Evolutionary conservation across 805 yeast species (phyloP).

Genomic region (Priceomyces melissophilus): DNA sequence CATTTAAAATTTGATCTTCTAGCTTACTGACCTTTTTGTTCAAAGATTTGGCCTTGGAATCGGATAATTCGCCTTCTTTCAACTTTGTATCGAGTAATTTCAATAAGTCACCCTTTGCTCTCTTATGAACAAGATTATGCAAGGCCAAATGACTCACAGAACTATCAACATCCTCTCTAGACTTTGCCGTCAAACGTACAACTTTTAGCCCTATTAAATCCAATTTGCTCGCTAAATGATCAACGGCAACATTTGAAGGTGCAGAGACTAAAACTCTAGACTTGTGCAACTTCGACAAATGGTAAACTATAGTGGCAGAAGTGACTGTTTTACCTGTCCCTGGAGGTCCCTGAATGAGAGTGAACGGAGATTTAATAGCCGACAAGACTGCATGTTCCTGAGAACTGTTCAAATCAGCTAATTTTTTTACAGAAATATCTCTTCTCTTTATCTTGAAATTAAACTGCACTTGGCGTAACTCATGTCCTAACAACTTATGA

Average conservation of each 20-base stretch:
- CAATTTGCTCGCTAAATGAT: conserved; percentile 77
- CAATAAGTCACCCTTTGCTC: conserved; percentile 54
- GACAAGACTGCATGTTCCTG: conserved; percentile 73
- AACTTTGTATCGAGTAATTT: conserved; percentile 57
- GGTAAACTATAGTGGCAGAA: conserved; percentile 83
- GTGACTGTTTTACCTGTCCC: conserved; percentile 92
- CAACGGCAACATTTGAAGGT: conserved; percentile 94
- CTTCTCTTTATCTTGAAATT: conserved; percentile 57
- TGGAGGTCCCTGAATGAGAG: conserved; percentile 85
- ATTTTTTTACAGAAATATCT: conserved; percentile 59
- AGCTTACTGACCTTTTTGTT: conserved; percentile 38
- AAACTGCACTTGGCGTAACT: conserved; percentile 60
- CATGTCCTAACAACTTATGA: conserved; percentile 78
- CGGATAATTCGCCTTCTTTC: conserved; percentile 66
- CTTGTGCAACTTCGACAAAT: conserved; percentile 57
- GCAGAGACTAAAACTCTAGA: conserved; percentile 83
- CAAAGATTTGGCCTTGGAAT: conserved; percentile 47
- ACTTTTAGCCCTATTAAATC: conserved; percentile 70
- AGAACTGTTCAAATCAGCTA: conserved; percentile 69
- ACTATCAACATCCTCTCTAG: conserved; percentile 77
- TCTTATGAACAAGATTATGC: conserved; percentile 46
- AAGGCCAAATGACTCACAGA: conserved; percentile 56
- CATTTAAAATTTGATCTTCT: conserved; percentile 49
- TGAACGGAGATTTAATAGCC: conserved; percentile 67
- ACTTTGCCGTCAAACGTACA: conserved; percentile 70